phyloP scores from a whole-genome alignment of 1,284 basidiomycete species.

The Ganoderma lingzhi region DNA sequence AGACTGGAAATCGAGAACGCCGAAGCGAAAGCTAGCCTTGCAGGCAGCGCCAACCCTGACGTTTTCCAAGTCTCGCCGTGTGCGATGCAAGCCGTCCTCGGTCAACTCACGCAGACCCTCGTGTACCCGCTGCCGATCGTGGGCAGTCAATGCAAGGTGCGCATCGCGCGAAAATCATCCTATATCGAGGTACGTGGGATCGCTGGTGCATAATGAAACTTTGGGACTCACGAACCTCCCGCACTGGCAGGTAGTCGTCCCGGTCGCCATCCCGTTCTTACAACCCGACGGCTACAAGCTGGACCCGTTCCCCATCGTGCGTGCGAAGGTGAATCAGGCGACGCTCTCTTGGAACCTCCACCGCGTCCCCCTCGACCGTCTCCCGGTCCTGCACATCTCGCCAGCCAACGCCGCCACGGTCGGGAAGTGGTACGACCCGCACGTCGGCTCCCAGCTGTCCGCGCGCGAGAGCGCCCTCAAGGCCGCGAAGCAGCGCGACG shows the following conservation, averaged over 20 bases:
- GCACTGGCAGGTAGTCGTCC: slow-evolving; percentile 38
- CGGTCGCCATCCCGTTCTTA: slow-evolving; percentile 35
- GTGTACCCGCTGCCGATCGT: slow-evolving; percentile 45
- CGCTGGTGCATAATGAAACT: slow-evolving; percentile 33
- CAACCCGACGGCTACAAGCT: slow-evolving; percentile 35
- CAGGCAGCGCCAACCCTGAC: slow-evolving; percentile 27
- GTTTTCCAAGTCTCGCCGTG: slow-evolving; percentile 44
- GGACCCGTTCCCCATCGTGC: slow-evolving; percentile 47
- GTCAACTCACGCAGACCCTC: slow-evolving; percentile 35
- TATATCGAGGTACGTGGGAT: slow-evolving; percentile 57
- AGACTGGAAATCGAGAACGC: slow-evolving; percentile 38
- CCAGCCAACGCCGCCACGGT: slow-evolving; percentile 1
- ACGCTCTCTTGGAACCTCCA: slow-evolving; percentile 48
- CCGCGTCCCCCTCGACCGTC: slow-evolving; percentile 46
- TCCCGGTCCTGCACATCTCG: slow-evolving; percentile 43
- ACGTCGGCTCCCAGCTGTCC: slow-evolving; percentile 44
- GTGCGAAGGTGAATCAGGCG: slow-evolving; percentile 21
- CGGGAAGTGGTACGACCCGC: slow-evolving; percentile 42
- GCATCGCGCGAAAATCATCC: slow-evolving; percentile 58
- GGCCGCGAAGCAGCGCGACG: slow-evolving; percentile 18
- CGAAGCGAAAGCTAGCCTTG: slow-evolving; percentile 34
- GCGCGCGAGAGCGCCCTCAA: slow-evolving; percentile 37
- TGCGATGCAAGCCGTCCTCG: slow-evolving; percentile 41
- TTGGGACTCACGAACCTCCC: slow-evolving; percentile 9
- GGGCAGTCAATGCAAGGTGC: slow-evolving; percentile 44